Conservation (phyloP, 2,329 filamentous ascomycete genomes). For the Chaetomiaceae sp. region DNA sequence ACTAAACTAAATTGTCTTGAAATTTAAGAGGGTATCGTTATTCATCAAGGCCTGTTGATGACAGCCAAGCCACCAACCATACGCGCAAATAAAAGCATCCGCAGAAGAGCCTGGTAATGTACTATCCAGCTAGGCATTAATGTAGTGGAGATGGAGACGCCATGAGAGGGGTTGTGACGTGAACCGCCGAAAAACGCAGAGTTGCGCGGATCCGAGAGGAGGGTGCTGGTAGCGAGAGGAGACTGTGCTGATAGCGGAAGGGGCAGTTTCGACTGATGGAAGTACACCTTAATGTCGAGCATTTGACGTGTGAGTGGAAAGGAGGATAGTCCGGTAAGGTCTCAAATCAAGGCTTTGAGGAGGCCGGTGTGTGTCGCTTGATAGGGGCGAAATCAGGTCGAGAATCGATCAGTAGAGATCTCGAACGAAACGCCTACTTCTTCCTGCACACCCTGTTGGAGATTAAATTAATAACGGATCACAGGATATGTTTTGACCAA, state of each 20-base stretch:
- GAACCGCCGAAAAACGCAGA: neutral
- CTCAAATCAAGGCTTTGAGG: too few species aligned
- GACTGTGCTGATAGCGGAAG: too few species aligned
- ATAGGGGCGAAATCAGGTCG: neutral
- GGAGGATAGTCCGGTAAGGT: neutral
- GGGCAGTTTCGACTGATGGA: too few species aligned
- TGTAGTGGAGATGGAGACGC: neutral
- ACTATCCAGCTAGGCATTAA: neutral
- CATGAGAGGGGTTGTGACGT: neutral
- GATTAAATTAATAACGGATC: neutral
- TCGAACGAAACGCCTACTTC: neutral
- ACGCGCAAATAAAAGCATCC: too few species aligned
- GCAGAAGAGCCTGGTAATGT: neutral
- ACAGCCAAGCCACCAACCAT: neutral
- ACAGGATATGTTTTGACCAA: neutral
- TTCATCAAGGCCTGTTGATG: neutral
- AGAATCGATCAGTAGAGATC: conserved; percentile 10
- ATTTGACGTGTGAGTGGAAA: neutral
- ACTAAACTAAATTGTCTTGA: neutral
- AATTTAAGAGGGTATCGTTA: neutral
- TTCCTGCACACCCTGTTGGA: conserved; percentile 11
- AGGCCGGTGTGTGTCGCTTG: too few species aligned
- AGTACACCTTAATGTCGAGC: neutral
- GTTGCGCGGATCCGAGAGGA: too few species aligned
- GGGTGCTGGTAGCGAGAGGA: too few species aligned